Evolutionary conservation across 768 basidiomycete species (phyloP).

Genomic region (Gautieria morchelliformis): DNA sequence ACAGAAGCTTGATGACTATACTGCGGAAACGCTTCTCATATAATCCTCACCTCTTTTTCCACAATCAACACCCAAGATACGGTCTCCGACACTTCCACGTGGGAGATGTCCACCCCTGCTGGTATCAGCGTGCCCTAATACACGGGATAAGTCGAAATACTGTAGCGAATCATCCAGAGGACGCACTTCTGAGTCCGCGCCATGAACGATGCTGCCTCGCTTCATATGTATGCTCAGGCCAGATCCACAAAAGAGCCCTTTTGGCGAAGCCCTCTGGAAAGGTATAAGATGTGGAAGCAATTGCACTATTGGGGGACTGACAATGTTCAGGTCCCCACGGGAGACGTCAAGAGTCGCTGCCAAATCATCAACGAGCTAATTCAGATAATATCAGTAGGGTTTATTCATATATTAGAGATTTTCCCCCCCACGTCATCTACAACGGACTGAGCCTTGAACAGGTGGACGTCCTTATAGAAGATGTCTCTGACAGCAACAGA

Average conservation of each 20-base stretch:
- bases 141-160: background rate
- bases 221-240: constrained; percentile 48
- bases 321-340: constrained; percentile 74
- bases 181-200: constrained; percentile 51
- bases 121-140: constrained; percentile 79
- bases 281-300: background rate
- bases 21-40: constrained; percentile 9
- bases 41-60: constrained; percentile 77
- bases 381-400: constrained; percentile 1
- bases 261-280: constrained; percentile 72
- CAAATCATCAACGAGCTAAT: constrained; percentile 79
- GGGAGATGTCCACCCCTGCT: constrained; percentile 56
- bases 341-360: constrained; percentile 72
- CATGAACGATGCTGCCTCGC: constrained; percentile 40
- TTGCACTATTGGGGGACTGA: constrained; percentile 19
- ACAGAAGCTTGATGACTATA: background rate
- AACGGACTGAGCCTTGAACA: constrained; percentile 70
- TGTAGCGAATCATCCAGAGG: background rate
- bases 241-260: constrained; percentile 75
- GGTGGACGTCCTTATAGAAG: constrained; percentile 72
- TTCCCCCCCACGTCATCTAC: constrained; percentile 57
- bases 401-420: background rate
- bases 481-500: constrained; percentile 49
- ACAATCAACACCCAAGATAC: constrained; percentile 76
- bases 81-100: constrained; percentile 43